Evolutionary conservation across 2,329 filamentous ascomycete genomes (phyloP), one percentile per base, ranked within the genome.

Genomic region (Pyrenochaeta sp.): DNA sequence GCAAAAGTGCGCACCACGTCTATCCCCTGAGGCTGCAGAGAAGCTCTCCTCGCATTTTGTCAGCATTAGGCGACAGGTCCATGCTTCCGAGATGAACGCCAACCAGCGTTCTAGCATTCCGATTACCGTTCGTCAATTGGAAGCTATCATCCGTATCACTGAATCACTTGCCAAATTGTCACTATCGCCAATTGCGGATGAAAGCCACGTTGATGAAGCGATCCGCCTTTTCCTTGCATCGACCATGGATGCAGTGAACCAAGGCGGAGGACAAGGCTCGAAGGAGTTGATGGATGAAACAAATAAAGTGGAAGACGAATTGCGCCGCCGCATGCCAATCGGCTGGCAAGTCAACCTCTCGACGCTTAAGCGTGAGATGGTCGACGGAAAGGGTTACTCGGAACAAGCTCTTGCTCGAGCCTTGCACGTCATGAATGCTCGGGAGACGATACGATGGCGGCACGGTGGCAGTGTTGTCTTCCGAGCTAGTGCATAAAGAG

Each of bases 1-100:
- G 80, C 91, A 92, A 58, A 92, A 93, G 62, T 98, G 94, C 73
- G 95, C 95, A 1, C 95, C 95, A 22, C 90, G 93, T 42, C 88
- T 99, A 28, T 96, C 92, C 28, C 85, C 91, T 19, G 92, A 96
- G 79, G 95, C 95, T 0, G 91, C 94, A 0, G 95, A 98, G 80
- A 97, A 97, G 79, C 88, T 99, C 13, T 96, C 92, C 0, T 97
- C 92, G 1, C 94, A 99, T 79, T 99, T 99, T 71, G 95, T 99
- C 60, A 93, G 92, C 62, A 98, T 99, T 77, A 89, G 95, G 57
- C 90, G 92, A 63, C 94, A 98, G 80, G 93, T 99, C 6, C 94
- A 97, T 77, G 90, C 92, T 25, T 90, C 92, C 0, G 95, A 99
- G 77, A 84, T 96, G 44, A 91, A 96, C 72, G 90, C 93, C 62